These are phyloP conservation scores for Capronia americana DNA, from an alignment of 2,329 filamentous ascomycete species.

Conservation along the genomic window DNA sequence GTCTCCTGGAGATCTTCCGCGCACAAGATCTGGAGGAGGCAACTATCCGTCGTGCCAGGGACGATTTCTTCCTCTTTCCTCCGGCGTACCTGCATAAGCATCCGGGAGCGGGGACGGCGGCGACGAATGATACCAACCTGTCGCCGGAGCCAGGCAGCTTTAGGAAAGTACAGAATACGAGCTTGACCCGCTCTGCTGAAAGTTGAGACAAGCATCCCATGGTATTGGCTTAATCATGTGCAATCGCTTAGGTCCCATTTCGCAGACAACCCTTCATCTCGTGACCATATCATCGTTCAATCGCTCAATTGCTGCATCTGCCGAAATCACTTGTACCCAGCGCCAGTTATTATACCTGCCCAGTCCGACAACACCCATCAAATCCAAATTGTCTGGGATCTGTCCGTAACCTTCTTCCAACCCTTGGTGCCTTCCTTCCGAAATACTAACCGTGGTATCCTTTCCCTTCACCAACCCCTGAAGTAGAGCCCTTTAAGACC, in stretches of 20 bases:
- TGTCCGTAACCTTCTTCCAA: neutral
- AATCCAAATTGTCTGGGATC: neutral
- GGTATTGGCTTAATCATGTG: neutral
- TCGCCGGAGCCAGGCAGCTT: neutral
- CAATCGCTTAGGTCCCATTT: conserved; percentile 1
- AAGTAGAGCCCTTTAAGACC: conserved; percentile 43
- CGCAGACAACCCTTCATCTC: neutral
- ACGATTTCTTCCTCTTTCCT: neutral
- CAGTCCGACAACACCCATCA: neutral
- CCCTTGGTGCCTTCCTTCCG: neutral
- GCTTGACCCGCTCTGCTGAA: conserved; percentile 1
- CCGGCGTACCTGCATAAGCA: neutral
- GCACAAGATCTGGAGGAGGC: neutral
- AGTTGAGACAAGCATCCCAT: neutral
- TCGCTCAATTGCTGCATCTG: conserved; percentile 12
- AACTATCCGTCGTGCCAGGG: neutral
- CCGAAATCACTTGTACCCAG: neutral
- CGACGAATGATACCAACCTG: neutral
- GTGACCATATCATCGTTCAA: conserved; percentile 9
- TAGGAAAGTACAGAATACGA: conserved; percentile 18
- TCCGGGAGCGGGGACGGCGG: too few relatives aligned
- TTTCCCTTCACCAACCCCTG: neutral
- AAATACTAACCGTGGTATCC: neutral
- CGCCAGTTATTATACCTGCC: neutral
- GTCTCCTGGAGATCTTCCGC: too few relatives aligned